Evolutionary conservation across 2,329 filamentous ascomycete genomes (phyloP).

Genomic region (Helotiales sp.): DNA sequence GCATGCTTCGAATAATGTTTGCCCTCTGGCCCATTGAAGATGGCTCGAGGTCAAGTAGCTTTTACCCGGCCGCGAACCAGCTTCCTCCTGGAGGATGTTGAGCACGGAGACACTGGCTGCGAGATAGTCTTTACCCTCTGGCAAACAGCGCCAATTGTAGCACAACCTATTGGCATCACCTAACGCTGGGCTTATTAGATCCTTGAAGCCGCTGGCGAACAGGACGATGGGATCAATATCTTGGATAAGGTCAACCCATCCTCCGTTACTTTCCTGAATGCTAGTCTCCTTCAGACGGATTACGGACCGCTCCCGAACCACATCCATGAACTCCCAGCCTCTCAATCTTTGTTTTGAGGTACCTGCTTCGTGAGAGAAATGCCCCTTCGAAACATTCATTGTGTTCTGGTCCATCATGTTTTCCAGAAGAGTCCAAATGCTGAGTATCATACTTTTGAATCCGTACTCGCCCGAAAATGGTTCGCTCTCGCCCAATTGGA

Average conservation of each 20-base stretch:
- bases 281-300: neutral
- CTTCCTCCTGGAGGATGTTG: neutral
- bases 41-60: neutral
- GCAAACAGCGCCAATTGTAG: neutral
- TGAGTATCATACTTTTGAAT: neutral
- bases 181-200: neutral
- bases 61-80: neutral
- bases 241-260: neutral
- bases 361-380: neutral
- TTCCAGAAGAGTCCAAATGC: neutral
- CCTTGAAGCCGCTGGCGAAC: neutral
- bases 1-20: neutral
- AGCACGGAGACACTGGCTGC: neutral
- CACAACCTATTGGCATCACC: neutral
- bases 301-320: neutral
- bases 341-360: neutral
- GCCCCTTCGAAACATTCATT: neutral
- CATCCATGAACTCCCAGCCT: neutral
- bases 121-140: neutral
- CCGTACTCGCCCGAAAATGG: neutral
- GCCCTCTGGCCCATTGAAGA: neutral
- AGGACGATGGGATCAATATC: neutral
- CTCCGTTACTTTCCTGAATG: neutral
- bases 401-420: neutral
- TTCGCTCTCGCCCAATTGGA: neutral